These are phyloP conservation scores for Papiliotrema laurentii DNA, from an alignment of 1,284 basidiomycete species.

Conservation along the genomic window DNA sequence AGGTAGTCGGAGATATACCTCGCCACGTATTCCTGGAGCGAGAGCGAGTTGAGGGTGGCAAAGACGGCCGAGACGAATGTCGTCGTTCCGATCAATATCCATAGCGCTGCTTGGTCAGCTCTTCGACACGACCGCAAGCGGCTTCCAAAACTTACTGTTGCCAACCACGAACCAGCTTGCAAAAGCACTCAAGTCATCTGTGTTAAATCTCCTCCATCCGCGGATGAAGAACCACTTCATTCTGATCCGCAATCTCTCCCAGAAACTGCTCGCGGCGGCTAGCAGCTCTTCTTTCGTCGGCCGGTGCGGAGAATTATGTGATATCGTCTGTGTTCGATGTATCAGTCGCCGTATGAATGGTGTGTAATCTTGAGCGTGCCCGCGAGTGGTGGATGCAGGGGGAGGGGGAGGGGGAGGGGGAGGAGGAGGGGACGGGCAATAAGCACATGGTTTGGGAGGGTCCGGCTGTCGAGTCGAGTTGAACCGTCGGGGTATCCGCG, in stretches of 20 bases:
- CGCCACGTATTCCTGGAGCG: slow-evolving; percentile 89
- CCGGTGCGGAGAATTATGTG: slow-evolving; percentile 57
- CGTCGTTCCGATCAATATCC: slow-evolving; percentile 92
- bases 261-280: slow-evolving; percentile 77
- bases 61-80: slow-evolving; percentile 95
- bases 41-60: slow-evolving; percentile 79
- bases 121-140: background rate
- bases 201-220: slow-evolving; percentile 91
- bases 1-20: slow-evolving; percentile 87
- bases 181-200: slow-evolving; percentile 96
- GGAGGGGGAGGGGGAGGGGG: slow-evolving; percentile 19
- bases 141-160: slow-evolving; percentile 55
- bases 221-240: slow-evolving; percentile 98
- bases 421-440: slow-evolving; percentile 1
- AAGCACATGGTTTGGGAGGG: slow-evolving; percentile 4
- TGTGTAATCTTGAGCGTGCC: slow-evolving; percentile 60
- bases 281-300: slow-evolving; percentile 86
- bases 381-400: slow-evolving; percentile 46
- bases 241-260: slow-evolving; percentile 83
- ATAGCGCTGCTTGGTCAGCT: slow-evolving; percentile 46
- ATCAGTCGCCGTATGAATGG: slow-evolving; percentile 68
- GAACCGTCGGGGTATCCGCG: background rate
- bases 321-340: slow-evolving; percentile 21
- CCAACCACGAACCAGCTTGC: slow-evolving; percentile 91
- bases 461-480: slow-evolving; percentile 5